Conservation (phyloP, 495 filamentous ascomycete species). For the Trypethelium eluteriae region DNA sequence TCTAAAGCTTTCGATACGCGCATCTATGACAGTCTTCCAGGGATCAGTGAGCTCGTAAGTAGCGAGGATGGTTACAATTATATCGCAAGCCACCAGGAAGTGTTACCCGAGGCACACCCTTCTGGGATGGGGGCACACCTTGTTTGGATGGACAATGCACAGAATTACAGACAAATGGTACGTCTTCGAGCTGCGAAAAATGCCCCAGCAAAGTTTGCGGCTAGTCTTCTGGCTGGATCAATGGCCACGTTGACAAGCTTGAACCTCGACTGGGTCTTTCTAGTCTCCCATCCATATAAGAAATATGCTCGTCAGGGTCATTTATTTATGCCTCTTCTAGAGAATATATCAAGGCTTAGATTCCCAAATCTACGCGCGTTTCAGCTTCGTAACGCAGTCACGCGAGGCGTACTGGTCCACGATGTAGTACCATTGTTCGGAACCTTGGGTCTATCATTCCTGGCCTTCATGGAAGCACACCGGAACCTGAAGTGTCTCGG, state of each 20-base stretch:
- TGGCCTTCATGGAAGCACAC: constrained; percentile 34
- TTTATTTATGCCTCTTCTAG: constrained; percentile 14
- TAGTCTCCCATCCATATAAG: constrained; percentile 4
- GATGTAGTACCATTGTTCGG: constrained; percentile 25
- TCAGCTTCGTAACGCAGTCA: constrained; percentile 31
- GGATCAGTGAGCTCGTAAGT: background rate
- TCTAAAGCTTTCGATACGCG: constrained; percentile 3
- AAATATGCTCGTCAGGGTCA: background rate
- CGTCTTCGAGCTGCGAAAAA: background rate
- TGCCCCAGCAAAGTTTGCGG: constrained; percentile 3
- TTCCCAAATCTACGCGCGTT: constrained; percentile 31
- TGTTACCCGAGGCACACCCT: background rate
- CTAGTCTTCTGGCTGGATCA: constrained; percentile 16
- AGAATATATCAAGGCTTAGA: constrained; percentile 17
- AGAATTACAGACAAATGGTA: background rate
- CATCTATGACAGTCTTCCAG: background rate
- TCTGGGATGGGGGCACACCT: background rate
- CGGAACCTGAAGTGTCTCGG: constrained; percentile 29
- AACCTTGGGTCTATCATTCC: constrained; percentile 18
- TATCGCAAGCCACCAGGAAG: background rate
- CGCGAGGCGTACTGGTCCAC: constrained; percentile 19
- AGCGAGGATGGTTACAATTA: background rate
- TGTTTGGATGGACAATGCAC: background rate
- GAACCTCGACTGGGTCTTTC: constrained; percentile 32
- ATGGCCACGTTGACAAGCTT: constrained; percentile 26